Conservation (phyloP, 179 eudicot species). For the Gypsophila paniculata region DNA sequence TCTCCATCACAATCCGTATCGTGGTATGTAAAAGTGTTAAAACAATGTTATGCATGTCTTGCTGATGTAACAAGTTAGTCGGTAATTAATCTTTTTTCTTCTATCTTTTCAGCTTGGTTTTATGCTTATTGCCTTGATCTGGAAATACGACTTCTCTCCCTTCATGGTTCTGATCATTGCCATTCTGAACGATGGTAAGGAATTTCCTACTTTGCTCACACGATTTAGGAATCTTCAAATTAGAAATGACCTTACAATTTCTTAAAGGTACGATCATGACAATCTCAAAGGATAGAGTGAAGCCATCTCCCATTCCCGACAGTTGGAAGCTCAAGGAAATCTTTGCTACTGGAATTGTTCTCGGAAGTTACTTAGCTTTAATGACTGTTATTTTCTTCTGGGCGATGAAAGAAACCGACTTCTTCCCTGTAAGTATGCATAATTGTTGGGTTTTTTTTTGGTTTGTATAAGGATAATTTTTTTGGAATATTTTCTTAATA, state of each 20-base stretch:
- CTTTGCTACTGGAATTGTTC: slow-evolving; percentile 69
- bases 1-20: slow-evolving; percentile 71
- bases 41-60: neutral
- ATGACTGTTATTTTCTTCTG: slow-evolving; percentile 81
- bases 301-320: slow-evolving; percentile 76
- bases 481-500: neutral
- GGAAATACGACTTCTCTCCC: slow-evolving; percentile 80
- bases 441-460: neutral
- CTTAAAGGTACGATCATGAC: slow-evolving; percentile 72
- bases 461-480: neutral
- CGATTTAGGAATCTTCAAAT: neutral
- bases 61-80: neutral
- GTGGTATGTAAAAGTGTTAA: slow-evolving; percentile 51
- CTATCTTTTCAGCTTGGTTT: slow-evolving; percentile 53
- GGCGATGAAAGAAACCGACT: slow-evolving; percentile 58
- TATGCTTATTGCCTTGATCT: slow-evolving; percentile 73
- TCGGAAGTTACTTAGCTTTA: slow-evolving; percentile 68
- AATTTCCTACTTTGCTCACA: neutral
- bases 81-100: neutral
- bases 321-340: slow-evolving; percentile 82
- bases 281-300: slow-evolving; percentile 77
- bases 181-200: slow-evolving; percentile 66
- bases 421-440: slow-evolving; percentile 45
- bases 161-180: slow-evolving; percentile 86
- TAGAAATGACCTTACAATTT: neutral